Evolutionary conservation across 352 stramenopile genomes (phyloP).

Genomic region (Phytophthora colocasiae): DNA sequence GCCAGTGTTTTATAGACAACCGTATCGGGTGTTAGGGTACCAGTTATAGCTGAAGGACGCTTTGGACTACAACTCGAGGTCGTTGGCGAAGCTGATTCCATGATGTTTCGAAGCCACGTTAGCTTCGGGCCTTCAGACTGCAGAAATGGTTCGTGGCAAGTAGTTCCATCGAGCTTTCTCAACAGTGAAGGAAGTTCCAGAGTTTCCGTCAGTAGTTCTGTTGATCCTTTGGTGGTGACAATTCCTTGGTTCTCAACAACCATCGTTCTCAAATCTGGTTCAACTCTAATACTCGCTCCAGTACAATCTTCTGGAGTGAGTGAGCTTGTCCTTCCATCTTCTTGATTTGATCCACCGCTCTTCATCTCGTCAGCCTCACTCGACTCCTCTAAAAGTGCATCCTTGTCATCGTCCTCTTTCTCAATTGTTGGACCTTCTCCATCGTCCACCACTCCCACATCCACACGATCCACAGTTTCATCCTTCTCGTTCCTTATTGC

Average conservation of each 20-base stretch:
- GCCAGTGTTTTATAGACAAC: conserved; percentile 56
- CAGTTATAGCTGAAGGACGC: background rate
- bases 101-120: conserved; percentile 20
- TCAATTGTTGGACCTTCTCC: background rate
- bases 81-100: conserved; percentile 9
- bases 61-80: background rate
- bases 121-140: conserved; percentile 28
- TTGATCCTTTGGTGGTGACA: background rate
- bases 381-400: background rate
- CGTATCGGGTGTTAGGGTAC: conserved; percentile 3
- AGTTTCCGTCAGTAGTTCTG: background rate
- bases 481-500: conserved; percentile 26
- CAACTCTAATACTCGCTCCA: background rate
- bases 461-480: background rate
- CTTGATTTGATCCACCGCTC: conserved; percentile 16
- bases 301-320: conserved; percentile 7
- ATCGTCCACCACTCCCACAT: background rate
- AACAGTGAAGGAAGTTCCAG: background rate
- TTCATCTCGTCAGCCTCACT: background rate
- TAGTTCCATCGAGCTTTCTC: conserved; percentile 18
- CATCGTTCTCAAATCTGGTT: background rate
- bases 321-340: conserved; percentile 12
- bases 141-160: conserved; percentile 37
- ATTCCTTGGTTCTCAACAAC: background rate
- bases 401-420: no score